Conservation (phyloP, 2,329 filamentous ascomycete genomes). For the Ophiostoma ulmi region DNA sequence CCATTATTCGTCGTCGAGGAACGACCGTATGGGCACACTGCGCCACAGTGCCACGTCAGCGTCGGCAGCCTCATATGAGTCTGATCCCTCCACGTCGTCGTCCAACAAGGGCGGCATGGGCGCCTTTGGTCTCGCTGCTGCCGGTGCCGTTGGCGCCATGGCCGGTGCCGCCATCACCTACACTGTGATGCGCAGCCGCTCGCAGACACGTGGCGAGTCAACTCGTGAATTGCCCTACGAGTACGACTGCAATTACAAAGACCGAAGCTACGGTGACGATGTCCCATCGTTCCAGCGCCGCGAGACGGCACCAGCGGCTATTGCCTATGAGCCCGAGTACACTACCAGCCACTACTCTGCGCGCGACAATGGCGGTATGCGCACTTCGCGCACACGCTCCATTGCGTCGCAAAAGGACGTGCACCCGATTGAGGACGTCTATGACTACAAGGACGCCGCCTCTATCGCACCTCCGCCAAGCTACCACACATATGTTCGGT, state of each 20-base stretch:
- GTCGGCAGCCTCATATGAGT: slow-evolving; percentile 26
- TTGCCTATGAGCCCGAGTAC: not conserved
- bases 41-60: slow-evolving; percentile 23
- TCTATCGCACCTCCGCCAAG: not conserved
- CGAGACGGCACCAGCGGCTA: slow-evolving; percentile 23
- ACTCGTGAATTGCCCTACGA: slow-evolving; percentile 40
- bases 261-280: slow-evolving; percentile 27
- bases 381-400: slow-evolving; percentile 5
- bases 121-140: slow-evolving; percentile 46
- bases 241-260: slow-evolving; percentile 20
- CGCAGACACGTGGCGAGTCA: slow-evolving; percentile 38
- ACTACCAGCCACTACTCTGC: not conserved
- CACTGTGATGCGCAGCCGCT: slow-evolving; percentile 53
- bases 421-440: slow-evolving; percentile 5
- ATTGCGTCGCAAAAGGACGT: slow-evolving; percentile 10
- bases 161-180: slow-evolving; percentile 72
- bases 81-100: slow-evolving; percentile 27
- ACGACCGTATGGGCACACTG: slow-evolving; percentile 20
- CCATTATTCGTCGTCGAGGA: slow-evolving; percentile 20
- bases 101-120: slow-evolving; percentile 52
- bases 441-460: slow-evolving; percentile 14
- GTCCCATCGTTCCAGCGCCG: slow-evolving; percentile 38
- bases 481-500: slow-evolving; percentile 7
- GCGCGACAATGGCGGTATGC: slow-evolving; percentile 11
- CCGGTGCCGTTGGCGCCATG: slow-evolving; percentile 38